A percentile compares a stretch with the other conserved stretches of the same genome.
Evolutionary conservation across 352 stramenopile species (phyloP).

Genomic region (Blastocystis sp.): DNA sequence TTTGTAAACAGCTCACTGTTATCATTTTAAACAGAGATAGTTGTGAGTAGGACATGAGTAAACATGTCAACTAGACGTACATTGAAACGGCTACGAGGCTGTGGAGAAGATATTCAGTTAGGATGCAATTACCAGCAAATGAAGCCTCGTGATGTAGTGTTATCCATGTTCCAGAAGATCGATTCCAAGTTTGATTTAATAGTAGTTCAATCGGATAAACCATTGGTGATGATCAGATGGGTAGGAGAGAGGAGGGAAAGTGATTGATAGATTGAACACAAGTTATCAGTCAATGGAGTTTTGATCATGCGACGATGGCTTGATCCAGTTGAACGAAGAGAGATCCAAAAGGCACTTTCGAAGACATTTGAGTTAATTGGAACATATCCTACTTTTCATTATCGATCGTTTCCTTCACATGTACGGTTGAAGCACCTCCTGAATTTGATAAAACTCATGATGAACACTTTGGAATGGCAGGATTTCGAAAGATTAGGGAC

Average conservation of each 20-base stretch:
- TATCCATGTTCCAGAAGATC: constrained; percentile 54
- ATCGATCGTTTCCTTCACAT: not conserved
- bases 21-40: constrained; percentile 32
- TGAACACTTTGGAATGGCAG: constrained; percentile 60
- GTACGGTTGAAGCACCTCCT: constrained; percentile 37
- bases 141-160: not conserved
- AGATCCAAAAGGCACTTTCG: constrained; percentile 33
- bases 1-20: constrained; percentile 3
- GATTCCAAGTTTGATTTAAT: constrained; percentile 44
- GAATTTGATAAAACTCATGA: constrained; percentile 62
- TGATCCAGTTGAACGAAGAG: constrained; percentile 36
- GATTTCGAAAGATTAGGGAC: not conserved
- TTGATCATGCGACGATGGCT: constrained; percentile 59
- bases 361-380: constrained; percentile 27
- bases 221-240: constrained; percentile 55
- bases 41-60: not conserved
- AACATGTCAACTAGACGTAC: not conserved
- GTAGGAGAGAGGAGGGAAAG: not conserved
- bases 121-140: constrained; percentile 23
- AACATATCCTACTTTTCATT: constrained; percentile 17
- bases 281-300: constrained; percentile 1
- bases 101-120: constrained; percentile 13
- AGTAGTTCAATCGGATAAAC: constrained; percentile 57
- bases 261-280: constrained; percentile 32
- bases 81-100: not conserved